Percentiles rank a stretch among this genome's conserved stretches.
These are phyloP conservation scores for Aquilaria sinensis DNA, from an alignment of 345 rosid species.

Conservation along the genomic window DNA sequence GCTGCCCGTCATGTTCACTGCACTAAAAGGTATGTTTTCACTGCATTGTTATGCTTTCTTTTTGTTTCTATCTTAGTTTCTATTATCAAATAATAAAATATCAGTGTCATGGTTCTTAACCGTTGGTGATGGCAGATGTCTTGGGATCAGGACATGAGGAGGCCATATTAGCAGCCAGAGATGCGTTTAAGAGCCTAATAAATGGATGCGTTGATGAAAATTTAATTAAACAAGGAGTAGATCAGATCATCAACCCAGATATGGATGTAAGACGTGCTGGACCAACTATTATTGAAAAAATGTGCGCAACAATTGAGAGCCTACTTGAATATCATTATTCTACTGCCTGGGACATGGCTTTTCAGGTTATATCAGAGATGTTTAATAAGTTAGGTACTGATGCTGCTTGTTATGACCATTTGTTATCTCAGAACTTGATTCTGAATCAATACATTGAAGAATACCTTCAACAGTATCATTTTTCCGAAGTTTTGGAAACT, in stretches of 20 bases:
- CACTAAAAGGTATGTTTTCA: constrained; percentile 63
- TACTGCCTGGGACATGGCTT: constrained; percentile 78
- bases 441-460: too few relatives aligned
- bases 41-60: constrained; percentile 13
- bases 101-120: constrained; percentile 1
- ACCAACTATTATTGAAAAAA: constrained; percentile 74
- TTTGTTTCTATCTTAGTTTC: neutral
- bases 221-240: constrained; percentile 71
- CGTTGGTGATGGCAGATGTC: constrained; percentile 51
- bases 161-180: constrained; percentile 76
- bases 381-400: constrained; percentile 74
- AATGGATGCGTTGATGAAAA: constrained; percentile 63
- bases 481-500: neutral
- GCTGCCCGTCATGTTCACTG: constrained; percentile 63
- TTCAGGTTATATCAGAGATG: constrained; percentile 72
- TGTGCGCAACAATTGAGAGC: constrained; percentile 72
- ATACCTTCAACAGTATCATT: neutral
- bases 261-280: constrained; percentile 41
- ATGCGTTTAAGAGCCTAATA: constrained; percentile 68
- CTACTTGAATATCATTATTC: constrained; percentile 75
- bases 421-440: too few relatives aligned
- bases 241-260: constrained; percentile 36
- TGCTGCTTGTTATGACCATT: neutral
- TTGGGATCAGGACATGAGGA: constrained; percentile 93
- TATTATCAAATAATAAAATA: neutral